These are phyloP conservation scores for Suhomyces guaymorum DNA, from an alignment of 1,139 yeast species.

Conservation along the genomic window DNA sequence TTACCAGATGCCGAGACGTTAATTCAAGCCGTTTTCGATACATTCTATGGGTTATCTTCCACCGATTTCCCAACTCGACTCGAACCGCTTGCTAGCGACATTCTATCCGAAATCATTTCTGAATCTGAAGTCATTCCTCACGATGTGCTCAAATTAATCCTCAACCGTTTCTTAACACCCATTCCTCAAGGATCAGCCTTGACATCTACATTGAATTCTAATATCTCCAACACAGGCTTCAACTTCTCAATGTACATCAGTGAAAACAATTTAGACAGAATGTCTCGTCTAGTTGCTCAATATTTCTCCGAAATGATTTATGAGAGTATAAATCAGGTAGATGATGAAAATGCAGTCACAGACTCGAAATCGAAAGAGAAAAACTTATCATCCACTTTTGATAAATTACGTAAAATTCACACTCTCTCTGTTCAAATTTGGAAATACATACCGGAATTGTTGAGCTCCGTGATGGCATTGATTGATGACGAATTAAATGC, in stretches of 20 bases:
- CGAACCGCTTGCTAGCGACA: constrained; percentile 64
- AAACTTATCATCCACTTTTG: constrained; percentile 21
- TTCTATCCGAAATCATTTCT: constrained; percentile 73
- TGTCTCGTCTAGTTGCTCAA: constrained; percentile 78
- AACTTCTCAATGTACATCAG: constrained; percentile 69
- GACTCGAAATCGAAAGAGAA: constrained; percentile 6
- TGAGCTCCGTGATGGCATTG: constrained; percentile 74
- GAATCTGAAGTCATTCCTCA: constrained; percentile 73
- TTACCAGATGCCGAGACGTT: constrained; percentile 61
- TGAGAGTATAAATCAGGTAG: constrained; percentile 41
- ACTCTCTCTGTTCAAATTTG: constrained; percentile 67
- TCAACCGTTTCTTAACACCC: constrained; percentile 47
- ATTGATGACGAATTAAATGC: constrained; percentile 79
- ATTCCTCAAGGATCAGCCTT: constrained; percentile 18
- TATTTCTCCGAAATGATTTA: constrained; percentile 76
- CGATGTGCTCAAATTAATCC: constrained; percentile 59
- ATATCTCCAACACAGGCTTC: constrained; percentile 57
- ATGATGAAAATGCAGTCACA: constrained; percentile 15
- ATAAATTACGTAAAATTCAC: constrained; percentile 60
- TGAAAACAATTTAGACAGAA: constrained; percentile 67
- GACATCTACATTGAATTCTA: constrained; percentile 17
- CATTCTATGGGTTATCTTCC: constrained; percentile 57
- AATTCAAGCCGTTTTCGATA: constrained; percentile 56
- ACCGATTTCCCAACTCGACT: constrained; percentile 43
- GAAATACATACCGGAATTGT: constrained; percentile 74